Conservation (phyloP, 1,284 basidiomycete species). For the Psilocybe mexicana region DNA sequence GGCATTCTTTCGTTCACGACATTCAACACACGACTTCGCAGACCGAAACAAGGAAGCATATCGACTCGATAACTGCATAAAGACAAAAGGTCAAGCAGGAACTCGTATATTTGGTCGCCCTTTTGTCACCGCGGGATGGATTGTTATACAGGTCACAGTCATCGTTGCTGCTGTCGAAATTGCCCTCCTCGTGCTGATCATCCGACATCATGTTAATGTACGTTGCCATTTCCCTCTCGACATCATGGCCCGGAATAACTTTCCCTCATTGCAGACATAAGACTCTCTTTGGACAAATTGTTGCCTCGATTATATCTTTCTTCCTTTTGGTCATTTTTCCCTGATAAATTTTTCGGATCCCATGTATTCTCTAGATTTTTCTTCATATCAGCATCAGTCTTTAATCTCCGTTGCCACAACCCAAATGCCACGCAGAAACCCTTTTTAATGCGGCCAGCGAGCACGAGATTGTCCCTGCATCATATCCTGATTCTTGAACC, state of each 20-base stretch:
- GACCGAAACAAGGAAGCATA: constrained; percentile 46
- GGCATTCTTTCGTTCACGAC: constrained; percentile 60
- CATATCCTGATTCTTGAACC: too few species aligned
- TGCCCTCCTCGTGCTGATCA: constrained; percentile 60
- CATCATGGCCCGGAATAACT: neutral
- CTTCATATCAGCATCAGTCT: neutral
- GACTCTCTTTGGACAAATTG: too few species aligned
- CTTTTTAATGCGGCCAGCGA: too few species aligned
- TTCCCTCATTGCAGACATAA: neutral
- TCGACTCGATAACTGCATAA: constrained; percentile 30
- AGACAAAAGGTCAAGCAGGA: constrained; percentile 59
- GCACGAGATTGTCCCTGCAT: too few species aligned
- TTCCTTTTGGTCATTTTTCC: neutral
- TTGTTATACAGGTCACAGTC: constrained; percentile 60
- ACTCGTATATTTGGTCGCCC: constrained; percentile 70
- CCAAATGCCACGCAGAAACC: too few species aligned
- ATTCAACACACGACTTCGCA: constrained; percentile 74
- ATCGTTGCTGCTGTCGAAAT: constrained; percentile 69
- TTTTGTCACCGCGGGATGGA: constrained; percentile 79
- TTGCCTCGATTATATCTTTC: too few species aligned
- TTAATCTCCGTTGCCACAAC: too few species aligned
- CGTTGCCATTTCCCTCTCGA: constrained; percentile 2
- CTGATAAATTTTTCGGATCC: neutral
- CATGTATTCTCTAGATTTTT: neutral
- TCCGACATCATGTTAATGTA: constrained; percentile 30